phyloP scores from a whole-genome alignment of 768 basidiomycete genomes.

The Kondoa malvinella region DNA sequence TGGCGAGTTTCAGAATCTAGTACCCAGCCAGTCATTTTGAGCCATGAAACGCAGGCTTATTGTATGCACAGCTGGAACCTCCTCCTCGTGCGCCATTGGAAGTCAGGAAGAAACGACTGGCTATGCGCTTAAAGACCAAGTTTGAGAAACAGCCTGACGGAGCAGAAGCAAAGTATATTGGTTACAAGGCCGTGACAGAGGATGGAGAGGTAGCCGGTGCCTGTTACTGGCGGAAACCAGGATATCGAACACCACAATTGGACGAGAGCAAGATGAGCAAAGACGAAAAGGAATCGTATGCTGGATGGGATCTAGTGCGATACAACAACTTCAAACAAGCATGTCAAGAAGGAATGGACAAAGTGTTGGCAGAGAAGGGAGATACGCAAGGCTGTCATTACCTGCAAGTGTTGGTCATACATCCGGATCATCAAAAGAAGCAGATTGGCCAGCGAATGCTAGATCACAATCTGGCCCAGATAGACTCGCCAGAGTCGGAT shows the following conservation, averaged over 20 bases:
- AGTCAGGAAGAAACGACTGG: background rate
- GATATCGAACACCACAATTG: background rate
- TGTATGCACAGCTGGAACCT: too few relatives aligned
- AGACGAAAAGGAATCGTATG: background rate
- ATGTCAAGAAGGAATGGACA: background rate
- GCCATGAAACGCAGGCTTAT: too few relatives aligned
- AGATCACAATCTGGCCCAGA: background rate
- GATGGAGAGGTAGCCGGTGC: background rate
- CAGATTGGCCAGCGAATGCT: background rate
- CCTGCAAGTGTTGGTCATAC: background rate
- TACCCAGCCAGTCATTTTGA: too few relatives aligned
- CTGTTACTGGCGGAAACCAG: background rate
- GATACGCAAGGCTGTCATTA: background rate
- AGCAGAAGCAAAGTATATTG: background rate
- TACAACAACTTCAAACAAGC: background rate
- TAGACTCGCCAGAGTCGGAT: background rate
- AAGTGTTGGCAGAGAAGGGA: background rate
- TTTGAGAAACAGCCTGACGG: background rate
- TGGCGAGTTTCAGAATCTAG: background rate
- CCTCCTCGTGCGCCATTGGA: background rate
- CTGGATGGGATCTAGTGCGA: background rate
- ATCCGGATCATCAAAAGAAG: background rate
- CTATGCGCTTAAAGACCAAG: background rate
- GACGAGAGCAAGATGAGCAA: background rate
- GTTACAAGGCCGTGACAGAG: background rate